These are phyloP conservation scores for Arabidopsis hybrid DNA, from an alignment of 441 rosid species.

Conservation along the genomic window DNA sequence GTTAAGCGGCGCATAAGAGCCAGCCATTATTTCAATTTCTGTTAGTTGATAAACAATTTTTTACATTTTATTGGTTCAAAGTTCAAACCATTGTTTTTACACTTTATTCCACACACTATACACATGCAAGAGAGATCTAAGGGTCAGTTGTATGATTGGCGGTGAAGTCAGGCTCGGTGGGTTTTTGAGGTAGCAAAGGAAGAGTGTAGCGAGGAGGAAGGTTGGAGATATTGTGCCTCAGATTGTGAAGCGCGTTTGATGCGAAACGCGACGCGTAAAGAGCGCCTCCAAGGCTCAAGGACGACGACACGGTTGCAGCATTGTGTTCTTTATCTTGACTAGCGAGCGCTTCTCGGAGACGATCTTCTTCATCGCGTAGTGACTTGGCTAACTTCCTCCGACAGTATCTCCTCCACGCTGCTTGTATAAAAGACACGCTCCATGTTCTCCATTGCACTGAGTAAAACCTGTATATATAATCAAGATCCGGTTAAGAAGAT, in stretches of 20 bases:
- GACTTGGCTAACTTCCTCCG: slow-evolving; percentile 53
- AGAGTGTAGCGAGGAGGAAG: slow-evolving; percentile 35
- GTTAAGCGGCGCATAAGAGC: too few relatives aligned
- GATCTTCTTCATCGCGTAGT: slow-evolving; percentile 59
- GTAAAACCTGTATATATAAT: slow-evolving; percentile 43
- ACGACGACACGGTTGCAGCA: slow-evolving; percentile 17
- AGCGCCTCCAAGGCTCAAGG: slow-evolving; percentile 64
- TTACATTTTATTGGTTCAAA: background rate
- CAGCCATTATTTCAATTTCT: background rate
- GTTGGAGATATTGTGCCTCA: slow-evolving; percentile 31
- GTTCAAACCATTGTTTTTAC: background rate
- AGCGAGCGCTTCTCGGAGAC: slow-evolving; percentile 57
- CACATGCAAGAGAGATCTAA: slow-evolving; percentile 10
- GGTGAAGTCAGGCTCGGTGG: slow-evolving; percentile 71
- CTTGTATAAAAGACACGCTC: slow-evolving; percentile 64
- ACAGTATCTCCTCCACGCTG: slow-evolving; percentile 60
- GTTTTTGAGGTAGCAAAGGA: slow-evolving; percentile 66
- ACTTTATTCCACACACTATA: background rate
- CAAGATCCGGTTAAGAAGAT: background rate
- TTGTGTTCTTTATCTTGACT: slow-evolving; percentile 23
- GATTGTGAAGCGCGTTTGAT: slow-evolving; percentile 54
- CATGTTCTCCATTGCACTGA: slow-evolving; percentile 67
- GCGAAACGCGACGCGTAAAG: slow-evolving; percentile 78
- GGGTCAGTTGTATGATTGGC: slow-evolving; percentile 32
- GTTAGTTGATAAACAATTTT: background rate